phyloP scores from a whole-genome alignment of 371 early-diverging fungal species.

The Mucor velutinosus region DNA sequence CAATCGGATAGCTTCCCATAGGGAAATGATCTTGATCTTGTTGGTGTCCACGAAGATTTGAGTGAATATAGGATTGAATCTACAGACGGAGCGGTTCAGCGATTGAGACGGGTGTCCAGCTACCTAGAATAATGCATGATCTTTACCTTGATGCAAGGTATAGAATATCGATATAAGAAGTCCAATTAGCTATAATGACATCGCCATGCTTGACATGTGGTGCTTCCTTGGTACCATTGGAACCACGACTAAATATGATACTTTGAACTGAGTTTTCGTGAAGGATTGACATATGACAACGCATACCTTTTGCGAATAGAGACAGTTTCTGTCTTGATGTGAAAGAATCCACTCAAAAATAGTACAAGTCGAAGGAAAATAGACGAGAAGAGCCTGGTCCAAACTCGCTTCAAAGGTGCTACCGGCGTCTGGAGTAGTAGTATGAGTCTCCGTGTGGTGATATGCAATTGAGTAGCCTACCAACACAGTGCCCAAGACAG shows the following conservation, averaged over 20 bases:
- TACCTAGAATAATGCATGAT: too few species aligned
- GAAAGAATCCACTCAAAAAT: constrained; percentile 68
- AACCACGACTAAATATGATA: constrained; percentile 15
- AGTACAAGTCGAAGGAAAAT: constrained; percentile 56
- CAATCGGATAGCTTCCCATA: constrained; percentile 62
- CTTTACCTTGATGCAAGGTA: constrained; percentile 69
- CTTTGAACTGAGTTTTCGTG: not conserved
- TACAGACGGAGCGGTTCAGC: too few species aligned
- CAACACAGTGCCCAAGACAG: constrained; percentile 30
- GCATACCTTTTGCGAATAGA: constrained; percentile 56
- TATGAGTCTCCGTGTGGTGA: not conserved
- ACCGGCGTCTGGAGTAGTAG: constrained; percentile 34
- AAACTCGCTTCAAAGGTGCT: constrained; percentile 42
- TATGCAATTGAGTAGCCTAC: constrained; percentile 21
- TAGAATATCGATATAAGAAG: constrained; percentile 83
- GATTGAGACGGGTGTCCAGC: too few species aligned
- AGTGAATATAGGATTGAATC: constrained; percentile 75
- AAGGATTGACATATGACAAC: constrained; percentile 10
- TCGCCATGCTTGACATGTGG: constrained; percentile 59
- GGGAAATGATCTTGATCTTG: constrained; percentile 52
- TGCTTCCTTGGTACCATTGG: not conserved
- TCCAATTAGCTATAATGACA: constrained; percentile 81
- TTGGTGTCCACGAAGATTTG: constrained; percentile 58
- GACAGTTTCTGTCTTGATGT: constrained; percentile 56
- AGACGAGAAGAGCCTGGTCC: constrained; percentile 38